These are phyloP conservation scores for Closterium sp. DNA, from an alignment of 139 green algal genomes.

Conservation along the genomic window DNA sequence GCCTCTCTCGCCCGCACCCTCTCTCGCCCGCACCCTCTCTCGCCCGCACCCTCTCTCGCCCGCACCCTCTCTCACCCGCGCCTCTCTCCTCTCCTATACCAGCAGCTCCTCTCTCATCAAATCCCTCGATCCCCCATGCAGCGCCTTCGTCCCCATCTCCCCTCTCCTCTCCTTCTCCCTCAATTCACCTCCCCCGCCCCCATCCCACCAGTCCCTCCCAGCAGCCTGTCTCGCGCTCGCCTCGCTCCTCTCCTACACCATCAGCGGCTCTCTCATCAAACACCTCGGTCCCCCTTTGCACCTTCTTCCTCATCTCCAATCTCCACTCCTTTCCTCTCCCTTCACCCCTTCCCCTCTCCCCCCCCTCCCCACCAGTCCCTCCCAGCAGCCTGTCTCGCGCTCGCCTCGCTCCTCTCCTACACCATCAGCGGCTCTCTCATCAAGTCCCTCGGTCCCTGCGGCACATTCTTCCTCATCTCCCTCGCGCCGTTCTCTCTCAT, in stretches of 20 bases:
- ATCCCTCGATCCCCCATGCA: too few species aligned
- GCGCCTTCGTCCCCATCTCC: not conserved
- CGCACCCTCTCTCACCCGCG: not conserved
- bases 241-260: not conserved
- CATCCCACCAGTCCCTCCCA: not conserved
- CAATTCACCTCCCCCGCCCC: not conserved
- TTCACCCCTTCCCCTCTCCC: not conserved
- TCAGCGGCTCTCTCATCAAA: too few species aligned
- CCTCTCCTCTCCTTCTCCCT: not conserved
- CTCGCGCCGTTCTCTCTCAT: not conserved
- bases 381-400: not conserved
- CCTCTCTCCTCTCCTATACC: not conserved
- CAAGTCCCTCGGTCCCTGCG: not conserved
- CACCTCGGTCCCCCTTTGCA: too few species aligned
- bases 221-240: not conserved
- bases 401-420: not conserved
- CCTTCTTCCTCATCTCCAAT: not conserved
- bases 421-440: not conserved
- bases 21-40: too few species aligned
- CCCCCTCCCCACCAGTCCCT: not conserved
- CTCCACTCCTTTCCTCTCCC: not conserved
- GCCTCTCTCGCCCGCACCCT: too few species aligned
- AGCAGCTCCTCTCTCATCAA: too few species aligned
- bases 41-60: too few species aligned
- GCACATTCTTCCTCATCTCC: slow-evolving; percentile 10